Base-by-base conservation (phyloP, 192 early-diverging fungal genomes). In the Coemansia sp. region DNA sequence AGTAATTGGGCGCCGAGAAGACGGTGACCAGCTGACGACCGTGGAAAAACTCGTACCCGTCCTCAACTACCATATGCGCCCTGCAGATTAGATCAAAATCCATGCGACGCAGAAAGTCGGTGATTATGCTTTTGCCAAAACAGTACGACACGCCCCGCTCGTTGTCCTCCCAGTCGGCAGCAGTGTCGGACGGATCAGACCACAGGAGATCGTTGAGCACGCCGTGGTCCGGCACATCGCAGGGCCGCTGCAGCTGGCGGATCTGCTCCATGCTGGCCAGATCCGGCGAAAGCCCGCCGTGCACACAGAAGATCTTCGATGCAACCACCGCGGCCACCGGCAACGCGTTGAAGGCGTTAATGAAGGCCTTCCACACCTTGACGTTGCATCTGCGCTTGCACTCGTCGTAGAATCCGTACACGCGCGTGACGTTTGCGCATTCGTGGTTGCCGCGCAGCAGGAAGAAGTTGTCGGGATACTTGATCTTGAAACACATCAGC, bases 381-480 rank as follows among this genome's bases (percentile, higher is more conserved):
- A 94, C 72, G 51, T 82, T 94, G 41, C 86, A 88, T 51, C 95
- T 80, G 37, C 94, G 90, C 69, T 96, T 96, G 86, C 95, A 98
- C 84, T 98, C 95, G 82, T 98, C 95, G 74, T 95, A 98, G 80
- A 98, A 98, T 6, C 95, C 95, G 65, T 98, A 96, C 9, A 95
- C 93, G 82, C 92, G 85, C 54, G 94, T 98, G 48, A 98, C 92
- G 71, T 89, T 93, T 19, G 93, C 94, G 69, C 91, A 93, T 76
- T 98, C 96, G 82, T 98, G 96, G 83, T 98, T 98, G 54, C 96
- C 96, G 51, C 96, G 90, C 59, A 98, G 69, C n/a, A 98, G 69
- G 71, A 98, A 98, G 77, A 98, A 98, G 84, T 95, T 98, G 70
- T 95, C 95, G 0, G 94, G 93, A 72, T 92, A 95, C 76, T 98